Evolutionary conservation across 1,284 basidiomycete species (phyloP), one percentile per base, ranked within the genome.

Genomic region (Paramarasmius palmivorus): DNA sequence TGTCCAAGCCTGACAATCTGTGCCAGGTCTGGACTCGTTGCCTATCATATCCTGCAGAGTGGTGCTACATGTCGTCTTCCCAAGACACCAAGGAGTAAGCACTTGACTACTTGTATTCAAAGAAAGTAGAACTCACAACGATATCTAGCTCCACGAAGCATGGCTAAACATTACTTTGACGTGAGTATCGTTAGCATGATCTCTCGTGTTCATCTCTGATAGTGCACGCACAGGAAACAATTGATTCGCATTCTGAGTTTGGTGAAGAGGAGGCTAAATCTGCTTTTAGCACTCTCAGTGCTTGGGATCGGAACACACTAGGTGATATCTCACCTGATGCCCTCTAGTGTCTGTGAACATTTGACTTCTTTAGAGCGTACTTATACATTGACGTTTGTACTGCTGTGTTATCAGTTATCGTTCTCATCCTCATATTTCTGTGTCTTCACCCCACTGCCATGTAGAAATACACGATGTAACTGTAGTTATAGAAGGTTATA

Each of bases 91-190:
- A 84, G 85, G 62, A 95, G 91, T 93, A 66, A 66, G 87, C 75
- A 3, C 15, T 58, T 51, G 22, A 50, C 23, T 42, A 40, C 15
- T 49, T 48, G n/a, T n/a, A n/a, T n/a, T n/a, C n/a, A n/a, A n/a
- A n/a, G n/a, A n/a, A n/a, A n/a, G n/a, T n/a, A n/a, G n/a, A n/a
- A n/a, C n/a, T 14, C 44, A 42, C 68, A 61, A 23, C 59, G 25
- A 55, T 42, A 54, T 67, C 52, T 70, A 90, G 93, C 95, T 26
- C 95, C 95, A 53, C 82, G 93, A 56, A 89, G 88, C 61, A 78
- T 95, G 39, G 91, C 92, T 26, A 81, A 88, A 60, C 94, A 97
- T 69, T 99, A 96, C 79, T 98, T 99, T 71, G 93, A 95, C 68
- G 93, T 88, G 55, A 58, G 85, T 73, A 22, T 40, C 29, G 12